Percentiles rank a stretch among this genome's conserved stretches.
phyloP scores from a whole-genome alignment of 768 basidiomycete species.

The Boletus rufocinnamomeus region DNA sequence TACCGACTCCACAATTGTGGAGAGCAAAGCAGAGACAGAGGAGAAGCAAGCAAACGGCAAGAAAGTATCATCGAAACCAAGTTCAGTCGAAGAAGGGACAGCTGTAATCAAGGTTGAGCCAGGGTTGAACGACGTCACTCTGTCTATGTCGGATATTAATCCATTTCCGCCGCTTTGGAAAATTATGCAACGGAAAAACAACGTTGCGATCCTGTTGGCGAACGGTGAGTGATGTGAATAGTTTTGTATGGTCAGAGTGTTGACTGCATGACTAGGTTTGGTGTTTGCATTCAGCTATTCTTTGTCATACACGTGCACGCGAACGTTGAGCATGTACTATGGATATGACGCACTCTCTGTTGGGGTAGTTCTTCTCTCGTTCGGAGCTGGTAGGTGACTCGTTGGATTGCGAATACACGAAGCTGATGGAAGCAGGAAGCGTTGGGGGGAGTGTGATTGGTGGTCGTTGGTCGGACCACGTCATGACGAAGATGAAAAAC shows the following conservation, averaged over 20 bases:
- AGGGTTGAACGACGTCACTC: constrained; percentile 40
- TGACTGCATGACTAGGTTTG: constrained; percentile 48
- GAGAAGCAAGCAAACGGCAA: constrained; percentile 18
- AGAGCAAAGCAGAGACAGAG: constrained; percentile 8
- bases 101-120: constrained; percentile 15
- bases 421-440: constrained; percentile 37
- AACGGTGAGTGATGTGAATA: constrained; percentile 18
- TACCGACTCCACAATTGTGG: constrained; percentile 23
- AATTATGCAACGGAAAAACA: constrained; percentile 64
- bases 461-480: constrained; percentile 58
- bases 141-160: constrained; percentile 73
- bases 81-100: constrained; percentile 29
- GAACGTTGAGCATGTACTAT: constrained; percentile 66
- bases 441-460: constrained; percentile 56
- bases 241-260: neutral
- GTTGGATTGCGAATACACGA: neutral
- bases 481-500: constrained; percentile 44
- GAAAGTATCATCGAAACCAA: constrained; percentile 10
- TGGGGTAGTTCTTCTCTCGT: constrained; percentile 75
- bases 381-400: constrained; percentile 58
- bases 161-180: constrained; percentile 62
- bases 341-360: constrained; percentile 67
- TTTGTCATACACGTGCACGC: constrained; percentile 71
- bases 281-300: constrained; percentile 72
- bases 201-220: constrained; percentile 56